Evolutionary conservation across 106 monocot genomes (phyloP), one percentile per base, ranked within the genome.

Genomic region (Xerophyta viscosa): DNA sequence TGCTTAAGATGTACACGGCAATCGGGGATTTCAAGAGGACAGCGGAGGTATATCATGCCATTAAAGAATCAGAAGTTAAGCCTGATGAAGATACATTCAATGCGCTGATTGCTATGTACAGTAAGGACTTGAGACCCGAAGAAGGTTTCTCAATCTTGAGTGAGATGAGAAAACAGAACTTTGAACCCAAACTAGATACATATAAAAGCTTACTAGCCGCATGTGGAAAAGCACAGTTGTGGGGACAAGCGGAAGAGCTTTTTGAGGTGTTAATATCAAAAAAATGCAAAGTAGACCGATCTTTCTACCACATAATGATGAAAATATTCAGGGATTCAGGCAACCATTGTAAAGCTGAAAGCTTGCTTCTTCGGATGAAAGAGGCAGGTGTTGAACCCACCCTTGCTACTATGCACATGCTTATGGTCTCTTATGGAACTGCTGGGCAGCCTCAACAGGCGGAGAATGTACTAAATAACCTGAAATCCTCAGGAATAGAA

Each of bases 341-440:
- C 6, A 60, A 90, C 48, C 74, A 86, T 68, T 61, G 55, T 6
- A 90, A 80, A 90, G 81, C 89, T 46, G 82, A 90, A 68, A 56
- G 73, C 41, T 64, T 98, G 50, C 73, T 98, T 41, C 37, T 20
- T 54, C 29, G 67, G 60, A 98, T 98, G 96, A 82, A 86, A 61
- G 66, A 82, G 24, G 73, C 71, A 67, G 82, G 89, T 37, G 39
- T 98, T 39, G 59, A 86, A 61, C 96, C 96, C 10, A 86, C 89
- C n/a, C 60, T 98, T 62, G 82, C 90, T 8, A 90, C 96, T 0
- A 98, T 98, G 96, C 89, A 98, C 41, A 73, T 98, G 73, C 76
- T 98, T 64, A 82, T 98, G 96, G 74, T 74, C 43, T 83, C 96
- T 31, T 90, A 90, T 67, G 72, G 89, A 29, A 62, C 72, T 62